A percentile compares a stretch with the other conserved stretches of the same genome.
Evolutionary conservation across 2,329 filamentous ascomycete species (phyloP).

Genomic region (Penicillium sp.): DNA sequence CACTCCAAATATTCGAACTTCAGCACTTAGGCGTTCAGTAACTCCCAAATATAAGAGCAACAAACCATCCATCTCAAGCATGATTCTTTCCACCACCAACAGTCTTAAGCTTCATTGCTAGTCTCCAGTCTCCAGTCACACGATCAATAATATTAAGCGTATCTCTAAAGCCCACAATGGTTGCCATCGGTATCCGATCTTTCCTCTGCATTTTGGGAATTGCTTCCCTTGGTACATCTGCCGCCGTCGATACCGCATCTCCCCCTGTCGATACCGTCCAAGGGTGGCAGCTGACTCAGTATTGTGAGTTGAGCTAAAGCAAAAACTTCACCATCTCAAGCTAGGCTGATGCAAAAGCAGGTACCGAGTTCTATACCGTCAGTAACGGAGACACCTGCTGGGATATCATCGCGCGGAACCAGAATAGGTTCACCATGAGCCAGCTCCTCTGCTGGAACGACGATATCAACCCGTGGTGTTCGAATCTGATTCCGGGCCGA

Average conservation of each 20-base stretch:
- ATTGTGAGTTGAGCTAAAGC: background rate
- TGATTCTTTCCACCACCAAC: background rate
- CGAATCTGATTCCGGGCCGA: constrained; percentile 24
- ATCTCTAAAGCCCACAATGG: background rate
- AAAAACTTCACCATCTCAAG: background rate
- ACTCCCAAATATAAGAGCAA: background rate
- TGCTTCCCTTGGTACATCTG: background rate
- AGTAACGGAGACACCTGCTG: constrained; percentile 23
- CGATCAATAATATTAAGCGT: background rate
- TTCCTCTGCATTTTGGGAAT: constrained; percentile 1
- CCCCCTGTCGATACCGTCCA: background rate
- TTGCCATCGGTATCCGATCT: background rate
- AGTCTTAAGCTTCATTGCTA: background rate
- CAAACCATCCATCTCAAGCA: background rate
- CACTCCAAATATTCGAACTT: background rate
- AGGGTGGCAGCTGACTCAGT: background rate
- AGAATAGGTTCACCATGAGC: constrained; percentile 19
- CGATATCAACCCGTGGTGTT: constrained; percentile 22
- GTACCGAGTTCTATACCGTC: constrained; percentile 16
- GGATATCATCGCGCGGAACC: constrained; percentile 19
- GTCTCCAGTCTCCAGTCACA: background rate
- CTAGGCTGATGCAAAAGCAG: constrained; percentile 3
- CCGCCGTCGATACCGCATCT: background rate
- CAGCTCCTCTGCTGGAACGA: constrained; percentile 26
- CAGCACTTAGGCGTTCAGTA: background rate